Conservation (phyloP, 225 moss, liverwort and hornwort species). For the Anthoceros angustus region DNA sequence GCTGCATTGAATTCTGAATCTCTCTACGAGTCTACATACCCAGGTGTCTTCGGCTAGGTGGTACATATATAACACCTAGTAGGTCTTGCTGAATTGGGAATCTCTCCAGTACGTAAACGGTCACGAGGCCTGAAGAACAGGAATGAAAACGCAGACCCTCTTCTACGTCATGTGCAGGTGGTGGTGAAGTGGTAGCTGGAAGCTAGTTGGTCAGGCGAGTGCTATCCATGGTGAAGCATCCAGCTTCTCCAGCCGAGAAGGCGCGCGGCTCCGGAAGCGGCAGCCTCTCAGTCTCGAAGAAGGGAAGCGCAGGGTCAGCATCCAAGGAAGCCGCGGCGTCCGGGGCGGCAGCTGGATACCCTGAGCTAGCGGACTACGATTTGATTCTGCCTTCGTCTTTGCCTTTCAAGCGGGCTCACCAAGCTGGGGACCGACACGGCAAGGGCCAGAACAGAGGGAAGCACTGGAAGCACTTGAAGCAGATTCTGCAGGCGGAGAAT, state of each 20-base stretch:
- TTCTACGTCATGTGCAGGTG: too few relatives aligned
- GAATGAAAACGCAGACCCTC: too few relatives aligned
- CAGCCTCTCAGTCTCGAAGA: neutral
- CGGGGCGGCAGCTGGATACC: conserved; percentile 8
- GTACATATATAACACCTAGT: too few relatives aligned
- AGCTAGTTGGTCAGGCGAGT: too few relatives aligned
- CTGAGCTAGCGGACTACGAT: conserved; percentile 48
- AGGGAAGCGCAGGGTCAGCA: neutral
- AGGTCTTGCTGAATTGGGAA: too few relatives aligned
- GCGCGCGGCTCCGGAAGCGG: neutral
- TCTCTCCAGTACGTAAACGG: too few relatives aligned
- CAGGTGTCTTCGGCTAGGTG: too few relatives aligned
- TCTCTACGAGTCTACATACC: too few relatives aligned
- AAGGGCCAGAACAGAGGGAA: conserved; percentile 87
- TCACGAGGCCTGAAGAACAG: too few relatives aligned
- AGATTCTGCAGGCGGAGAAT: conserved; percentile 92
- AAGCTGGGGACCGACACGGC: conserved; percentile 54
- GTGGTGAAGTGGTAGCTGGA: too few relatives aligned
- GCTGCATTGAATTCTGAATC: too few relatives aligned
- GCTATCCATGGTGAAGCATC: neutral
- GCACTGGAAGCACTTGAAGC: conserved; percentile 97
- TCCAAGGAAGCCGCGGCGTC: conserved; percentile 8
- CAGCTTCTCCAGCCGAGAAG: neutral
- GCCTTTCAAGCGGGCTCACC: conserved; percentile 69
- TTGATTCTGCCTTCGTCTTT: conserved; percentile 55